Evolutionary conservation across 129 eudicot genomes (phyloP).

Genomic region (Pulicaria dysenterica): DNA sequence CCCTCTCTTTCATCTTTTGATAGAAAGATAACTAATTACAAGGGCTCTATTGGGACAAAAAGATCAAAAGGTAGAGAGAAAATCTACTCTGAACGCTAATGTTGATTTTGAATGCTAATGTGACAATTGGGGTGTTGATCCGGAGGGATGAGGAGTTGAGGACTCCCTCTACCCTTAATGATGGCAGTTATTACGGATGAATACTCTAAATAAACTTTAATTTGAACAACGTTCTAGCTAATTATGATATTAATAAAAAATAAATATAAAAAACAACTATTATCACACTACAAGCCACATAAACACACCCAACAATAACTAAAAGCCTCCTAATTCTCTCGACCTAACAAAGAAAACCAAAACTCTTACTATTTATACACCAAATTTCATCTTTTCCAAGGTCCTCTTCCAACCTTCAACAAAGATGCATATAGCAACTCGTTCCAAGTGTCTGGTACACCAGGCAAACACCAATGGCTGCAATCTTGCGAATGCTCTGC

Average conservation of each 20-base stretch:
- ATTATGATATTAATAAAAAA: background rate
- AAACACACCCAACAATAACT: background rate
- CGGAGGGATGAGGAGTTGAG: too few relatives aligned
- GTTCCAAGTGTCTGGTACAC: slow-evolving; percentile 94
- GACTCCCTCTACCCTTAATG: too few relatives aligned
- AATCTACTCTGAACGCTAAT: too few relatives aligned
- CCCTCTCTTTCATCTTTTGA: too few relatives aligned
- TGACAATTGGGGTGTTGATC: too few relatives aligned
- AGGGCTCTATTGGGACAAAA: too few relatives aligned
- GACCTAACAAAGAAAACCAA: slow-evolving; percentile 5
- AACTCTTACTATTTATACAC: slow-evolving; percentile 24
- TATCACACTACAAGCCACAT: slow-evolving; percentile 1
- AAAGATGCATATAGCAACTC: slow-evolving; percentile 85
- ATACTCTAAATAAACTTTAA: too few relatives aligned
- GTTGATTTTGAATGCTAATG: too few relatives aligned
- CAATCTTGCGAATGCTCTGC: slow-evolving; percentile 75
- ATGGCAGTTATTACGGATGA: too few relatives aligned
- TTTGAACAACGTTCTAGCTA: background rate
- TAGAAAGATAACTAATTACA: too few relatives aligned
- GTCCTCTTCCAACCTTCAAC: slow-evolving; percentile 54
- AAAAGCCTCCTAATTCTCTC: background rate
- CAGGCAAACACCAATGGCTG: slow-evolving; percentile 98
- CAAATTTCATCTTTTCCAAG: slow-evolving; percentile 47
- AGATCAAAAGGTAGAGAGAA: too few relatives aligned
- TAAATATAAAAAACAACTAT: background rate